Evolutionary conservation across 306 rosid genomes (phyloP).

Genomic region (Castanopsis chinensis): DNA sequence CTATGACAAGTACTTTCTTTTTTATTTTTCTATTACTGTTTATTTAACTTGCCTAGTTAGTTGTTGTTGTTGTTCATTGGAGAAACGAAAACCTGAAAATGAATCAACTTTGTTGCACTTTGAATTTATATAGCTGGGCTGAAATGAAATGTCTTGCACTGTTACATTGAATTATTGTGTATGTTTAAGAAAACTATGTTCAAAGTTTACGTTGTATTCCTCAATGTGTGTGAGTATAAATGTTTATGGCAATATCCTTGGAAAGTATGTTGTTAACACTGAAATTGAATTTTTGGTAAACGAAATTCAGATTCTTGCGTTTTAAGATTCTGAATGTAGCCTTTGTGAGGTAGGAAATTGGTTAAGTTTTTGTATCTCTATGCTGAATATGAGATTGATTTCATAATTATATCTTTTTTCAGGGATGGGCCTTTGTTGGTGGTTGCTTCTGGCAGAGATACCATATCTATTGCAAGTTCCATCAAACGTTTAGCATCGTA

Average conservation of each 20-base stretch:
- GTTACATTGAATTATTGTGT: background rate
- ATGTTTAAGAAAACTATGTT: background rate
- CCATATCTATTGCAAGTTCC: conserved; percentile 78
- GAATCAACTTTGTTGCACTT: background rate
- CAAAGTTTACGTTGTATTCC: background rate
- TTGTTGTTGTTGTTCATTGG: too few relatives aligned
- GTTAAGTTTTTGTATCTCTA: background rate
- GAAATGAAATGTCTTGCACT: background rate
- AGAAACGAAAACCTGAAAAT: background rate
- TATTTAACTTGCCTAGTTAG: too few relatives aligned
- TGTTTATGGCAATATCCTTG: background rate
- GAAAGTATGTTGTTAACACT: background rate
- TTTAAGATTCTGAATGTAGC: background rate
- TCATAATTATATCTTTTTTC: conserved; percentile 26
- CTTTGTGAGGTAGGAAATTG: background rate
- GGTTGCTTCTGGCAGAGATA: conserved; percentile 91
- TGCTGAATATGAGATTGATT: background rate
- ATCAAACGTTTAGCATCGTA: conserved; percentile 69
- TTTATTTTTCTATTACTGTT: background rate
- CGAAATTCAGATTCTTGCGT: background rate
- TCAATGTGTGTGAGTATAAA: background rate
- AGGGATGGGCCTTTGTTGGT: conserved; percentile 95
- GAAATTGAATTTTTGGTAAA: background rate
- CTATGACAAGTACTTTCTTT: conserved; percentile 63
- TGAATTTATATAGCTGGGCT: background rate